A percentile compares a stretch with the other conserved stretches of the same genome.
phyloP scores from a whole-genome alignment of 2,329 filamentous ascomycete genomes.

The Paraphoma sp. region DNA sequence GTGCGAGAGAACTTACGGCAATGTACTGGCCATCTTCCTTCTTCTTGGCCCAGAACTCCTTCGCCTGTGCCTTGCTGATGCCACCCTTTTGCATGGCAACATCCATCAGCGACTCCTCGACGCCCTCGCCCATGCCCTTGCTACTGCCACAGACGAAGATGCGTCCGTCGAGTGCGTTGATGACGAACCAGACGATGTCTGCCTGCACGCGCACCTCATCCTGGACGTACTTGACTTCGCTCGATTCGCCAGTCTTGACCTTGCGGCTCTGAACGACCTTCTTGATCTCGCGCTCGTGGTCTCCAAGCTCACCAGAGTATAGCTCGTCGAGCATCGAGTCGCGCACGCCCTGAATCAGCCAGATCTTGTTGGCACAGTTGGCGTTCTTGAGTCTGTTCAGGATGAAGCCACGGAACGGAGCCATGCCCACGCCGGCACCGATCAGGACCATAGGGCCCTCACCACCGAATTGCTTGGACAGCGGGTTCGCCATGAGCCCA shows the following conservation, averaged over 20 bases:
- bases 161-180: slow-evolving; percentile 93
- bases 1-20: slow-evolving; percentile 61
- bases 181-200: slow-evolving; percentile 97
- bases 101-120: slow-evolving; percentile 84
- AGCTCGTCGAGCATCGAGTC: slow-evolving; percentile 95
- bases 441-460: slow-evolving; percentile 98
- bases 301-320: slow-evolving; percentile 95
- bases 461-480: slow-evolving; percentile 87
- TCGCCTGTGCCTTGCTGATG: slow-evolving; percentile 79
- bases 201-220: slow-evolving; percentile 91
- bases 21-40: slow-evolving; percentile 94
- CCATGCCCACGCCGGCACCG: slow-evolving; percentile 94
- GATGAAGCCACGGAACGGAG: slow-evolving; percentile 96
- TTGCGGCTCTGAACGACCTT: slow-evolving; percentile 60
- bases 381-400: slow-evolving; percentile 91
- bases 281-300: slow-evolving; percentile 55
- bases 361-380: slow-evolving; percentile 97
- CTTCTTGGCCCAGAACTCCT: slow-evolving; percentile 89
- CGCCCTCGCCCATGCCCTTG: slow-evolving; percentile 97
- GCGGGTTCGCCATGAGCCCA: slow-evolving; percentile 94
- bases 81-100: slow-evolving; percentile 94
- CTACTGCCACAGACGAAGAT: slow-evolving; percentile 96
- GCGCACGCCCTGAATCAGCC: slow-evolving; percentile 93
- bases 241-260: slow-evolving; percentile 47
- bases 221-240: slow-evolving; percentile 90